These are phyloP conservation scores for Davidsoniella virescens DNA, from an alignment of 2,329 filamentous ascomycete species.

Conservation along the genomic window DNA sequence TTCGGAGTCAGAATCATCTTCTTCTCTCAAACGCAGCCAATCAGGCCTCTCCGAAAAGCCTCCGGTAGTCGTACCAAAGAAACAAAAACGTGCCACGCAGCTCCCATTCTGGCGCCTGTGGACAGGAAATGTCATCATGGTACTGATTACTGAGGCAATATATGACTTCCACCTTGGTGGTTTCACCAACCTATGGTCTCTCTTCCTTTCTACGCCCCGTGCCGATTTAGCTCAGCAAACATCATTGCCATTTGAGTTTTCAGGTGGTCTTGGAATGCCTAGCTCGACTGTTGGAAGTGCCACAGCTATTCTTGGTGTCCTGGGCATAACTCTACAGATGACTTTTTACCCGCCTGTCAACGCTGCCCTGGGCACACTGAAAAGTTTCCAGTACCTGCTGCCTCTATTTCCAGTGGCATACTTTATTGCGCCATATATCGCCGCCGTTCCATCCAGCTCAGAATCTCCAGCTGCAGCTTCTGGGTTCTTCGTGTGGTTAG, in stretches of 20 bases:
- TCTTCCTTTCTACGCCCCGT: conserved; percentile 52
- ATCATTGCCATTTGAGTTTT: conserved; percentile 35
- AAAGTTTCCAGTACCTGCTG: conserved; percentile 48
- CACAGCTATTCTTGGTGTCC: conserved; percentile 50
- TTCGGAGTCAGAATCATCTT: background rate
- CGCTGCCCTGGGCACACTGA: conserved; percentile 46
- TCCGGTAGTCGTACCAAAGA: background rate
- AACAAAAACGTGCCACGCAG: conserved; percentile 8
- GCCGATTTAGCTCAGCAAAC: conserved; percentile 15
- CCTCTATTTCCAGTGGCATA: conserved; percentile 54
- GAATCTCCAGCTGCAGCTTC: conserved; percentile 27
- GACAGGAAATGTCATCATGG: conserved; percentile 33
- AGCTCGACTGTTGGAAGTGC: conserved; percentile 51
- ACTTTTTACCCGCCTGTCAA: conserved; percentile 52
- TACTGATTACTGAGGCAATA: conserved; percentile 47
- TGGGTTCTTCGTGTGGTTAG: conserved; percentile 39
- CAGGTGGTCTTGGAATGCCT: conserved; percentile 50
- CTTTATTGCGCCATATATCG: conserved; percentile 48
- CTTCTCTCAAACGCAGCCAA: background rate
- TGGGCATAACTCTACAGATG: conserved; percentile 54
- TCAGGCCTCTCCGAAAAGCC: background rate
- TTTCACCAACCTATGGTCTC: conserved; percentile 52
- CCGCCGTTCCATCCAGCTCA: conserved; percentile 39
- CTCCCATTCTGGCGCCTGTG: conserved; percentile 28
- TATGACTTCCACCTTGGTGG: conserved; percentile 55